These are phyloP conservation scores for Linanthus parryae DNA, from an alignment of 148 eudicot genomes.

Conservation along the genomic window DNA sequence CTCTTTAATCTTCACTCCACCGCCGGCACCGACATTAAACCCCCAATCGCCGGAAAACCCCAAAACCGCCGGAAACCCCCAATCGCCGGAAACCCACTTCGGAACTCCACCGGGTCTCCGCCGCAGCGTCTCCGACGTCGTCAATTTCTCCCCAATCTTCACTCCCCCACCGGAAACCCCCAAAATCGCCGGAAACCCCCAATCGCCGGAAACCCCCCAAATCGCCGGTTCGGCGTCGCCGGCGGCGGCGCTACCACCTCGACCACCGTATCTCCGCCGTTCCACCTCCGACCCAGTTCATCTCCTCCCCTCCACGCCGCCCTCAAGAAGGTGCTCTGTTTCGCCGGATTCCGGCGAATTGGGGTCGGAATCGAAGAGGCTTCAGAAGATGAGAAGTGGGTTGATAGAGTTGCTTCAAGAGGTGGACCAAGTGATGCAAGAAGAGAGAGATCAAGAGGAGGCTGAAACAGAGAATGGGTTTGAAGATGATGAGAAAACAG, in stretches of 20 bases:
- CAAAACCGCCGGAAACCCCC: background rate
- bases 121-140: background rate
- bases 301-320: background rate
- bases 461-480: background rate
- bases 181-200: background rate
- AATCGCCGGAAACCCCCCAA: background rate
- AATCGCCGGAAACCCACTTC: background rate
- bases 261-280: conserved; percentile 12
- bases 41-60: background rate
- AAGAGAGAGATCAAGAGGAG: background rate
- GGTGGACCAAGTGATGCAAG: background rate
- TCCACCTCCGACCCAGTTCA: conserved; percentile 8
- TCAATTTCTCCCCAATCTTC: background rate
- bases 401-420: conserved; percentile 6
- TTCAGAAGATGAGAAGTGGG: conserved; percentile 2
- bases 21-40: background rate
- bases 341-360: background rate
- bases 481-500: background rate
- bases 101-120: background rate
- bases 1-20: background rate
- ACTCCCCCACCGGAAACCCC: background rate
- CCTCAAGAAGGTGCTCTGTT: background rate
- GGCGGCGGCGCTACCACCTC: background rate
- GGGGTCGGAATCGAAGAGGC: background rate
- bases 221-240: background rate